These are phyloP conservation scores for Magnaporthiopsis rhizophila DNA, from an alignment of 2,329 filamentous ascomycete species.

Conservation along the genomic window DNA sequence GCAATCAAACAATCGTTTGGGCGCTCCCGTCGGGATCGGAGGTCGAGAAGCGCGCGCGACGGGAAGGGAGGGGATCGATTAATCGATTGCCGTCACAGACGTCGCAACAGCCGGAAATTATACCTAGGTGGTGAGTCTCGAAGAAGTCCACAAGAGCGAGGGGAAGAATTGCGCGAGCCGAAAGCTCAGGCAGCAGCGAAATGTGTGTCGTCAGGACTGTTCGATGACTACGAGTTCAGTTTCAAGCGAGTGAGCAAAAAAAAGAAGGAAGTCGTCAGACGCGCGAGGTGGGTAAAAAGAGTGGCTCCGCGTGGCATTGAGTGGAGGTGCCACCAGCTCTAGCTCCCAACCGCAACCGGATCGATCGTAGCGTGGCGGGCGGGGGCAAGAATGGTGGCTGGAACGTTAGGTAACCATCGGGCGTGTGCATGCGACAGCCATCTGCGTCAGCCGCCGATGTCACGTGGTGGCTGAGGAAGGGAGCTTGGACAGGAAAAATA, in stretches of 20 bases:
- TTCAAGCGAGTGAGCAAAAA: neutral
- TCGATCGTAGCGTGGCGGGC: neutral
- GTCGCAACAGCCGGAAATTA: neutral
- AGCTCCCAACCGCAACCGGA: neutral
- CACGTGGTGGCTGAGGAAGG: no score
- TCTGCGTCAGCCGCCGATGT: no score
- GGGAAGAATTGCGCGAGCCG: neutral
- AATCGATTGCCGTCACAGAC: neutral
- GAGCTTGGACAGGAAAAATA: no score
- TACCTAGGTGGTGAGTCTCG: neutral
- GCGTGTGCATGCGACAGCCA: no score
- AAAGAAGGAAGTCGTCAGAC: neutral
- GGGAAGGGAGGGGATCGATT: neutral
- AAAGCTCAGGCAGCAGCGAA: neutral
- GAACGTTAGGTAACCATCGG: no score
- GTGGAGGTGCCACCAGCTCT: neutral
- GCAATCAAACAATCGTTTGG: neutral
- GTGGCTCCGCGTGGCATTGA: neutral
- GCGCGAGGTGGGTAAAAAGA: neutral
- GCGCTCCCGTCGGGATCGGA: neutral
- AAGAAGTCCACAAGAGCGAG: neutral
- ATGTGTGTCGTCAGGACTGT: neutral
- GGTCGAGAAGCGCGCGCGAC: neutral
- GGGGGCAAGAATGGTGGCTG: neutral
- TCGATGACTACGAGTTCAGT: neutral